Base-by-base conservation (phyloP, 352 stramenopile genomes). In the Phytophthora rubi region DNA sequence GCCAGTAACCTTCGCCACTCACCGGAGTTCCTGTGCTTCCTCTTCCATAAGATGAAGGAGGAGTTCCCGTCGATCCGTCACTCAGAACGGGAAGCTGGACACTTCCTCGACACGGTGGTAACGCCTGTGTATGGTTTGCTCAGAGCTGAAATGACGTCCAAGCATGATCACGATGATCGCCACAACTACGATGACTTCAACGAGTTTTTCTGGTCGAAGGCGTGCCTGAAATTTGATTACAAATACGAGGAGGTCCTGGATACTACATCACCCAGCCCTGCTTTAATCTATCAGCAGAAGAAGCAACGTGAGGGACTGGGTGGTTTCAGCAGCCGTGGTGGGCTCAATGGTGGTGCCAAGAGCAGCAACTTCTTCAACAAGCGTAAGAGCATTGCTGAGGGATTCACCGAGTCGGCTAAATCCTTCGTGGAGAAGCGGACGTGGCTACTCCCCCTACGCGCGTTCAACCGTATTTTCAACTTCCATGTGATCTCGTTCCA, bases 161-260 rank as follows among this genome's bases (percentile, higher is more conserved):
- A 85, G 58, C 83, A 79, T 21, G 98, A 99, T 68, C 97, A 99
- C 75, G 71, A 95, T 44, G 89, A 98, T 54, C 97, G 95, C 28
- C 87, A 97, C 70, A 99, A 99, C 77, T 99, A 99, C 72, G 98
- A 99, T 51, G 98, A 99, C 71, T 99, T 99, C 69, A 99, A 99
- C 80, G 98, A 99, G 84, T 99, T 99, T 71, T 99, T 99, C 73
- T 99, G 98, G 98, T 97, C 89, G 18, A 85, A 90, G n/a, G 79
- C 90, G 2, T 99, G 98, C 68, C 85, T 99, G 26, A 86, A 93
- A 42, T 99, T 91, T 66, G 90, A 97, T 64, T 98, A 98, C 83
- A 98, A 97, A 62, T 82, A 93, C 60, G 88, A 93, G 62, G 88
- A 94, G 26, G 78, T 92, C 16, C 73, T 95, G 48, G 90, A 97